These are phyloP conservation scores for Xerocomus brunneocitrinus DNA, from an alignment of 768 basidiomycete species.

Conservation along the genomic window DNA sequence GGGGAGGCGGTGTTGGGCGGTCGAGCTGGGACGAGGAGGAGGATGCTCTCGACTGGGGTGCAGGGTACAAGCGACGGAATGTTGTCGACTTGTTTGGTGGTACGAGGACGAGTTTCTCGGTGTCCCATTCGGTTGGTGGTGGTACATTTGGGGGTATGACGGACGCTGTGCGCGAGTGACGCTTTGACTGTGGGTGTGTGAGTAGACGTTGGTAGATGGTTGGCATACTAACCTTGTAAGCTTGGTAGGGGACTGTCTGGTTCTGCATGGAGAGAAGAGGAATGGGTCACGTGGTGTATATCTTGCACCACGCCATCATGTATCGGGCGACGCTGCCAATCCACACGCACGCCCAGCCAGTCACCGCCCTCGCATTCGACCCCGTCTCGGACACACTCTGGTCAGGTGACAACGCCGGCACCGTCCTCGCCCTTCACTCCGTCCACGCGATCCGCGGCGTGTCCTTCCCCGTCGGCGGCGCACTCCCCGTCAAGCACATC, in stretches of 20 bases:
- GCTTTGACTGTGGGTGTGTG: constrained; percentile 36
- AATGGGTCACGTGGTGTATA: constrained; percentile 15
- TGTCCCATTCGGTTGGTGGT: constrained; percentile 19
- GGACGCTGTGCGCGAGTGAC: constrained; percentile 42
- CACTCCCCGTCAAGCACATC: constrained; percentile 69
- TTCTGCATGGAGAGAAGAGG: constrained; percentile 8
- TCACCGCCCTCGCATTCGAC: constrained; percentile 83
- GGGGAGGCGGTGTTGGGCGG: constrained; percentile 18
- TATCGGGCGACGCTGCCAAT: constrained; percentile 22
- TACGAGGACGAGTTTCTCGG: constrained; percentile 15
- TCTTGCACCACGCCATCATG: constrained; percentile 2
- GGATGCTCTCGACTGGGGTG: constrained; percentile 14
- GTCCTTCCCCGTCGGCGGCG: constrained; percentile 66
- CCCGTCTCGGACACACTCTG: constrained; percentile 87
- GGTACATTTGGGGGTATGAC: constrained; percentile 23
- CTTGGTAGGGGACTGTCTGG: constrained; percentile 44
- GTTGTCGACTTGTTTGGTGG: constrained; percentile 39
- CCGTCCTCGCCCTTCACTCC: constrained; percentile 64
- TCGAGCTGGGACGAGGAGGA: constrained; percentile 25
- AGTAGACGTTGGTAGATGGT: not conserved
- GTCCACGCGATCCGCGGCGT: constrained; percentile 63
- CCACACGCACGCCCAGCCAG: constrained; percentile 36
- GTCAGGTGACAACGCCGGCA: constrained; percentile 73
- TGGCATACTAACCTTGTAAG: constrained; percentile 36
- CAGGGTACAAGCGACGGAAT: constrained; percentile 48